phyloP scores from a whole-genome alignment of 192 early-diverging fungal genomes.

The Chytriomyces hyalinus region DNA sequence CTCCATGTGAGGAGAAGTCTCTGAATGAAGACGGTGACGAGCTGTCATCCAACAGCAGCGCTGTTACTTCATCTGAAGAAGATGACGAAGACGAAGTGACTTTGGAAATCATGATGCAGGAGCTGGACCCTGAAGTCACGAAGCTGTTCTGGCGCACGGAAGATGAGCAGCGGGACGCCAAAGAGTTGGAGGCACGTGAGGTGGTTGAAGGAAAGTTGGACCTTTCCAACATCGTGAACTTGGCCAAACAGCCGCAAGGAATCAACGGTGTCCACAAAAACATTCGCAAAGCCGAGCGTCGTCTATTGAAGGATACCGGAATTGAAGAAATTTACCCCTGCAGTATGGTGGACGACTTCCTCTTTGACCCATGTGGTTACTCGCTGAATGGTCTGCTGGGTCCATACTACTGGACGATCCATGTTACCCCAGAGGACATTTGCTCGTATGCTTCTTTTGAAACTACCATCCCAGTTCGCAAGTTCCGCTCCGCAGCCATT shows the following conservation, averaged over 20 bases:
- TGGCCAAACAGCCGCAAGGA: slow-evolving; percentile 23
- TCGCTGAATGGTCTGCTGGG: slow-evolving; percentile 90
- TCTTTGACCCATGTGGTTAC: slow-evolving; percentile 97
- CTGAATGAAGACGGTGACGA: slow-evolving; percentile 56
- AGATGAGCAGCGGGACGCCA: slow-evolving; percentile 65
- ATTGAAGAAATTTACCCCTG: slow-evolving; percentile 82
- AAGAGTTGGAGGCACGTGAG: slow-evolving; percentile 59
- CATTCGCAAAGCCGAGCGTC: slow-evolving; percentile 42
- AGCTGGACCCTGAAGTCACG: slow-evolving; percentile 81
- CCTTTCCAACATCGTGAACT: background rate
- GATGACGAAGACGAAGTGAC: slow-evolving; percentile 81
- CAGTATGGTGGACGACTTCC: slow-evolving; percentile 82
- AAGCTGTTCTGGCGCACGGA: slow-evolving; percentile 70
- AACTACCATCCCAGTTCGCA: slow-evolving; percentile 80
- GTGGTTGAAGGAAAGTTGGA: slow-evolving; percentile 47
- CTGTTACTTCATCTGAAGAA: slow-evolving; percentile 33
- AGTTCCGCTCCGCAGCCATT: slow-evolving; percentile 39
- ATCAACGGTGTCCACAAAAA: slow-evolving; percentile 21
- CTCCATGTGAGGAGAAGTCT: slow-evolving; percentile 57
- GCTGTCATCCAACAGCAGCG: slow-evolving; percentile 11
- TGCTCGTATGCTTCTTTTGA: slow-evolving; percentile 99
- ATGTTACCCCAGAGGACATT: slow-evolving; percentile 95
- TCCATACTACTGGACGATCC: slow-evolving; percentile 91
- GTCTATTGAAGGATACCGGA: slow-evolving; percentile 70
- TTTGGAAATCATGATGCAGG: slow-evolving; percentile 96